Base-by-base conservation (phyloP, 768 basidiomycete genomes). In the Boletus insuetus region DNA sequence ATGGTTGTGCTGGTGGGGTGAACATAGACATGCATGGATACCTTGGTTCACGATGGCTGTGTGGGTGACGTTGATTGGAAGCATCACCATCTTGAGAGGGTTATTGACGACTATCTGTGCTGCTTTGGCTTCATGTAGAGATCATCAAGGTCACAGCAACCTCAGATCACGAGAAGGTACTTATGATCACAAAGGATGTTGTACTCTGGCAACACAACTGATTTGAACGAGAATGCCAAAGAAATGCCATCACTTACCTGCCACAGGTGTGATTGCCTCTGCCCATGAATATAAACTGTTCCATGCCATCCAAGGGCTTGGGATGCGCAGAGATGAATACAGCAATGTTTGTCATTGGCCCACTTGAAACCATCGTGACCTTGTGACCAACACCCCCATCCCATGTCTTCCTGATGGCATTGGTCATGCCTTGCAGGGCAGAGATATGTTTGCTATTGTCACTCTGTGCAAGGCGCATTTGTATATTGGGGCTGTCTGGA, bases 1-100 rank as follows among this genome's bases (percentile, higher is more conserved):
- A 9, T 44, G 26, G 10, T 63, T 62, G 6, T 73, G 74, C 6
- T 67, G 58, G 8, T 75, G 58, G 7, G 78, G 73, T 10, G 79
- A 74, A 31, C 91, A 78, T 3, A 94, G 74, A 20, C 73, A 71
- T 0, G 71, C 55, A 59, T 86, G 86, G 32, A 86, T 72, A 11
- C 69, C 63, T 20, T 72, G 66, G 3, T 83, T 87, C 43, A 90
- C 86, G 58, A 95, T 88, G 3, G 89, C 90, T 1, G 82, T 86
- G 68, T 95, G 94, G 3, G 93, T 91, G 17, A 94, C 87, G 64
- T 96, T 94, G 61, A 96, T 80, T 0, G 91, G 90, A 24, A 93
- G 82, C 91, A 92, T 92, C 16, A 75, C 72, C 29, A 74, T 82
- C 73, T 82, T 85, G 8, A 90, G 75, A 3, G 88, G 85, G 6